Conservation (phyloP, 2,329 filamentous ascomycete genomes). For the Fusarium miscanthi region DNA sequence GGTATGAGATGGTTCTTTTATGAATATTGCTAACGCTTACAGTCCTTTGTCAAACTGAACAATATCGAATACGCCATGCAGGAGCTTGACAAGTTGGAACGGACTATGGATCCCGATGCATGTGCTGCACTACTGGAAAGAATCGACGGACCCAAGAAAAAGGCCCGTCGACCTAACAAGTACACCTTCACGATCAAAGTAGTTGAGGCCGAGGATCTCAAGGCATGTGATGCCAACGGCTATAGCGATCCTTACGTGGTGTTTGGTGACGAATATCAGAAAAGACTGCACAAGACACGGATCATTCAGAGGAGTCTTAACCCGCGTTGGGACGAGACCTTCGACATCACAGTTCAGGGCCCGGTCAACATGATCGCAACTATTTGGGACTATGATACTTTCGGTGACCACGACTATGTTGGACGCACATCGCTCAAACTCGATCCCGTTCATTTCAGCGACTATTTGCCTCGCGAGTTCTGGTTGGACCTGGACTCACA, state of each 20-base stretch:
- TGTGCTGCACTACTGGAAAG: conserved; percentile 85
- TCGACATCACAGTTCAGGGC: conserved; percentile 93
- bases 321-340: conserved; percentile 95
- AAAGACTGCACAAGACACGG: conserved; percentile 92
- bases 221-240: conserved; percentile 96
- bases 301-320: conserved; percentile 92
- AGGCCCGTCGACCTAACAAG: conserved; percentile 76
- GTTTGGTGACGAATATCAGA: conserved; percentile 96
- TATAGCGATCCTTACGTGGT: conserved; percentile 97
- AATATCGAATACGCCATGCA: conserved; percentile 96
- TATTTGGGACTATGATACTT: conserved; percentile 97
- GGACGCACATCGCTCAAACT: conserved; percentile 96
- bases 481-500: conserved; percentile 98
- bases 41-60: conserved; percentile 98
- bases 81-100: conserved; percentile 90
- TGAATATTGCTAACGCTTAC: conserved; percentile 44
- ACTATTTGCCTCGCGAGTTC: conserved; percentile 95
- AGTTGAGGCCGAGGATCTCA: conserved; percentile 96
- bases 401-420: conserved; percentile 97
- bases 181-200: conserved; percentile 99
- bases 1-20: neutral
- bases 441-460: conserved; percentile 96
- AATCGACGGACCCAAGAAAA: conserved; percentile 75
- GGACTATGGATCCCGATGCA: conserved; percentile 88
- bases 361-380: conserved; percentile 95